Conservation (phyloP, 2,329 filamentous ascomycete genomes). For the Fusarium anthophilum region DNA sequence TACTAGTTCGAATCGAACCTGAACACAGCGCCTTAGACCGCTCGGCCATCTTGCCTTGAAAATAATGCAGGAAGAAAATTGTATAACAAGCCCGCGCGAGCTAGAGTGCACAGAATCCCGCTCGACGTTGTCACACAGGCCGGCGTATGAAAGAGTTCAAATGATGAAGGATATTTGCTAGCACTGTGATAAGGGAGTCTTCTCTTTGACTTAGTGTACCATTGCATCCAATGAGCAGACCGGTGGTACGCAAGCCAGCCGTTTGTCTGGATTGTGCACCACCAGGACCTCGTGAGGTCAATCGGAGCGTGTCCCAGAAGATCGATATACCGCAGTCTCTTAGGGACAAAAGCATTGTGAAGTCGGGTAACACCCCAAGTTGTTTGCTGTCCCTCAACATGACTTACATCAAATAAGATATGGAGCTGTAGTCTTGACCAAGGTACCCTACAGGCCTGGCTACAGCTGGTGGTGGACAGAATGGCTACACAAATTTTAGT, state of each 20-base stretch:
- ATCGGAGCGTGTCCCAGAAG: too few species aligned
- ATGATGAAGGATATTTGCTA: rapidly evolving
- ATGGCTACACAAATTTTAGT: background rate
- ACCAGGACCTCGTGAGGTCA: background rate
- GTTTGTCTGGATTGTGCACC: background rate
- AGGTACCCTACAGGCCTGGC: background rate
- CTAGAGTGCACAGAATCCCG: rapidly evolving
- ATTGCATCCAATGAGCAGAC: too few species aligned
- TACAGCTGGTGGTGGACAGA: background rate
- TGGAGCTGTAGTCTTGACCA: rapidly evolving
- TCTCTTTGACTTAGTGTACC: too few species aligned
- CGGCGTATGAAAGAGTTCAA: rapidly evolving
- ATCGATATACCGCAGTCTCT: background rate
- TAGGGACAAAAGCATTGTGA: background rate
- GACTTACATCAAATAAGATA: background rate
- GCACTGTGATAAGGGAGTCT: rapidly evolving
- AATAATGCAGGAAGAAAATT: rapidly evolving
- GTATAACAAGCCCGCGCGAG: rapidly evolving
- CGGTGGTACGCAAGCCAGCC: rapidly evolving
- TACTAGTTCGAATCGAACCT: conserved; percentile 31
- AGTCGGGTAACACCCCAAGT: too few species aligned
- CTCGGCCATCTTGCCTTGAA: conserved; percentile 28
- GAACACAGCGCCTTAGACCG: conserved; percentile 40
- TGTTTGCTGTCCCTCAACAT: background rate
- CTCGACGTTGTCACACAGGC: too few species aligned